Conservation (phyloP, 441 rosid species). For the Syzygium malaccense region DNA sequence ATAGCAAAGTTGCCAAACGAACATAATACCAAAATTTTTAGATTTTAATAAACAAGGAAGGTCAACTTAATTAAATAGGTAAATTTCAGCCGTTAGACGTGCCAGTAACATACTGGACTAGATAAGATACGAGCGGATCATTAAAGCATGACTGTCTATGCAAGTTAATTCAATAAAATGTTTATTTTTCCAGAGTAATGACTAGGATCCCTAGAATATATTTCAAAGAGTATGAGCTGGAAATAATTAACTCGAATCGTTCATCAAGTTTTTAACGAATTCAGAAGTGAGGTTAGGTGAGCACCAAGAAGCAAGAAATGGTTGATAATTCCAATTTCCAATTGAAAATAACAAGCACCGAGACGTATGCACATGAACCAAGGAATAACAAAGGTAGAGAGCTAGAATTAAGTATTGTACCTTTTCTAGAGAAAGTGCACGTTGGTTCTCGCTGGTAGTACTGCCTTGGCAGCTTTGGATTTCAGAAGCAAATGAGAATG, state of each 20-base stretch:
- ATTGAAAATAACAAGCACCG: not conserved
- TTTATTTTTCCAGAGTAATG: not conserved
- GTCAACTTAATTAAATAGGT: not conserved
- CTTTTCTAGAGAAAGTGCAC: not conserved
- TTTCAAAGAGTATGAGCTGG: not conserved
- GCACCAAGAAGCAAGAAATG: not conserved
- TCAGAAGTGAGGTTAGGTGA: not conserved
- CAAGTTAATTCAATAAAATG: not conserved
- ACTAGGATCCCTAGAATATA: not conserved
- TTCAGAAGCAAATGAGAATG: not conserved
- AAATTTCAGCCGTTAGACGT: not conserved
- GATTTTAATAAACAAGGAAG: not conserved
- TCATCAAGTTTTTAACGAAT: not conserved
- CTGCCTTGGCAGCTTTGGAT: not conserved
- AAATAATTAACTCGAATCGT: not conserved
- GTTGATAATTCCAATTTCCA: not conserved
- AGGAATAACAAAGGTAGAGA: not conserved
- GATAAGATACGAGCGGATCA: not conserved
- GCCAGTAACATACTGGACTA: not conserved
- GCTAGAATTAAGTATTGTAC: not conserved
- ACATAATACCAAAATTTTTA: not conserved
- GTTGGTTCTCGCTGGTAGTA: not conserved
- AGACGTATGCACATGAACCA: rapidly evolving
- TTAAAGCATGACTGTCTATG: not conserved
- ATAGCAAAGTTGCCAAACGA: not conserved